Base-by-base conservation (phyloP, 208 protist species). In the Trichomonas vaginalis region DNA sequence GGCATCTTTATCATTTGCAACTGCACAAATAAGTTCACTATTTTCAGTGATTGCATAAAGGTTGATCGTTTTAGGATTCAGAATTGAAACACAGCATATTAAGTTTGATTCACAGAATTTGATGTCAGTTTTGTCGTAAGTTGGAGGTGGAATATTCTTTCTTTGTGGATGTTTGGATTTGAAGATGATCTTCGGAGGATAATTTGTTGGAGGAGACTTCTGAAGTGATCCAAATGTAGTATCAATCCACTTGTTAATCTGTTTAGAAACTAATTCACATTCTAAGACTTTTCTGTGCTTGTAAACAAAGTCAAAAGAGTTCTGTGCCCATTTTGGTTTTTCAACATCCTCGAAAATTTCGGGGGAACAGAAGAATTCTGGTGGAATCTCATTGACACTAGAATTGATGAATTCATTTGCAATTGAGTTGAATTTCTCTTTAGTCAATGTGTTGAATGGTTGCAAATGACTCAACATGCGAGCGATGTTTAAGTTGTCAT, bases 201-300 rank as follows among this genome's bases (percentile, higher is more conserved):
- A n/a, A 27, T 70, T 70, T 27, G 56, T n/a, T 27, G 17, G 21
- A 70, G 17, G 21, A 27, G n/a, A 27, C n/a, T 88, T 47, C 45
- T 98, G 96, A 48, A 96, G 51, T 82, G 97, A 97, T 27, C 97
- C 97, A 95, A 97, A 98, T 48, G 97, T 97, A 17, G 98, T 92
- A 79, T 98, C 97, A 40, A 98, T 98, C 97, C 97, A 98, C 37
- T 95, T 37, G 61, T 97, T 96, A 35, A 98, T 61, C 4, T 97
- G 9, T 35, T 47, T 80, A 12, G 95, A 97, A 0, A 97, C 97
- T 46, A 96, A 56, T 17, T 97, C 96, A 35, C 86, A 95, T 83
- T 98, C 97, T 3, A 98, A 96, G 17, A 96, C 96, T n/a, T 96
- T 83, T 95, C 97, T 96, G 88, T 97, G 97, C 32, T 96, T 97